These are phyloP conservation scores for Claviceps africana DNA, from an alignment of 2,329 filamentous ascomycete genomes.

Conservation along the genomic window DNA sequence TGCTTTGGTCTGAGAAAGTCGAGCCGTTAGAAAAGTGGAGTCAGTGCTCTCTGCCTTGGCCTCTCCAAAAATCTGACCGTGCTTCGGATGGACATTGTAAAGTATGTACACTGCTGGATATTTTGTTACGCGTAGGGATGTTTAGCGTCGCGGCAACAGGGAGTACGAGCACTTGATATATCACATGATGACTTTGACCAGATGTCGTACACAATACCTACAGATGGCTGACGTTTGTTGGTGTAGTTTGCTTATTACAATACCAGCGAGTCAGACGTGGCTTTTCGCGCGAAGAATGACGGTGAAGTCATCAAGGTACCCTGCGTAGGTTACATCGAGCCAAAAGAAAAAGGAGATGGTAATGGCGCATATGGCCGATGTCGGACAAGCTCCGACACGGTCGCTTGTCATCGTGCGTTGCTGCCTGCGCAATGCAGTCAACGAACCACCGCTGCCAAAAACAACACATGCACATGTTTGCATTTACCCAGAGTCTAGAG, in stretches of 20 bases:
- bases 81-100: background rate
- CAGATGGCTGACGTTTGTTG: background rate
- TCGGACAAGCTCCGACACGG: slow-evolving; percentile 6
- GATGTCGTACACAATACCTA: background rate
- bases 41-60: background rate
- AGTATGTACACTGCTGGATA: background rate
- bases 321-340: background rate
- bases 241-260: background rate
- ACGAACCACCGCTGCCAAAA: background rate
- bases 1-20: background rate
- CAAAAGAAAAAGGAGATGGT: background rate
- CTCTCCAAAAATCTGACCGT: background rate
- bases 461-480: background rate
- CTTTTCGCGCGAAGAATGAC: background rate
- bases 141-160: background rate
- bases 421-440: background rate
- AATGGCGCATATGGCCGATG: slow-evolving; percentile 4
- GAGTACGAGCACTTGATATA: background rate
- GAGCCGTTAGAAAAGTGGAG: background rate
- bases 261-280: background rate
- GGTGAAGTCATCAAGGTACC: background rate
- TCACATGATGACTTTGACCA: background rate
- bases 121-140: background rate
- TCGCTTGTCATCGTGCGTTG: slow-evolving; percentile 2
- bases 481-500: slow-evolving; percentile 5